Percentiles rank a stretch among this genome's conserved stretches.
Conservation (phyloP, 345 rosid genomes). For the Salix koriyanagi region DNA sequence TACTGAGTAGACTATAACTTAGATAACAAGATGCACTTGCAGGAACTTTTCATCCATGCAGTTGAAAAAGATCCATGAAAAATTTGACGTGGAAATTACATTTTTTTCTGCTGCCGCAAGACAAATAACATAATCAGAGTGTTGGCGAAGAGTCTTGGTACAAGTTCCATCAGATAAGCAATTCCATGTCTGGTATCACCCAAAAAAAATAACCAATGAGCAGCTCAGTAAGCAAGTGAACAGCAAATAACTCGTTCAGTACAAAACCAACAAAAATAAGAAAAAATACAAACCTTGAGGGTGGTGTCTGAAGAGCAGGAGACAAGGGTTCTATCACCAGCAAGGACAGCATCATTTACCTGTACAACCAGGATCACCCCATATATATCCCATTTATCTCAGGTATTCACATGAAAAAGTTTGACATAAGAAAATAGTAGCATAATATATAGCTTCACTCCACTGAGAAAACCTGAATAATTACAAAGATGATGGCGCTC, state of each 20-base stretch:
- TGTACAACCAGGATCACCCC: constrained; percentile 28
- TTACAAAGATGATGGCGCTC: neutral
- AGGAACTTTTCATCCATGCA: constrained; percentile 26
- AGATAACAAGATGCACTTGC: constrained; percentile 12
- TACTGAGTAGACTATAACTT: constrained; percentile 6
- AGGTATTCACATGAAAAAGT: neutral
- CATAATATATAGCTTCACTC: neutral
- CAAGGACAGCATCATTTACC: constrained; percentile 89
- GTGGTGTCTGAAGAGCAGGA: constrained; percentile 97
- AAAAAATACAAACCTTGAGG: constrained; percentile 60
- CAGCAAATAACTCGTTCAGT: neutral
- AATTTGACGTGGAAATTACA: constrained; percentile 53
- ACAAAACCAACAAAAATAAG: constrained; percentile 5
- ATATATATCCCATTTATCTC: neutral
- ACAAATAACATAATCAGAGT: constrained; percentile 94
- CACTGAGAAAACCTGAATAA: neutral
- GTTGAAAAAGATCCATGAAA: constrained; percentile 31
- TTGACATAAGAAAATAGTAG: neutral
- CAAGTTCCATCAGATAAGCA: constrained; percentile 83
- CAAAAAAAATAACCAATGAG: constrained; percentile 5
- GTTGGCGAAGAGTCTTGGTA: constrained; percentile 83
- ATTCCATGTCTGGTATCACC: constrained; percentile 68
- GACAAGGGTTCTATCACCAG: constrained; percentile 75
- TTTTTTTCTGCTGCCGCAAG: constrained; percentile 83
- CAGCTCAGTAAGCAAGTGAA: neutral